A percentile compares a stretch with the other conserved stretches of the same genome.
These are phyloP conservation scores for Neohortaea acidophila DNA, from an alignment of 495 filamentous ascomycete species.

Conservation along the genomic window DNA sequence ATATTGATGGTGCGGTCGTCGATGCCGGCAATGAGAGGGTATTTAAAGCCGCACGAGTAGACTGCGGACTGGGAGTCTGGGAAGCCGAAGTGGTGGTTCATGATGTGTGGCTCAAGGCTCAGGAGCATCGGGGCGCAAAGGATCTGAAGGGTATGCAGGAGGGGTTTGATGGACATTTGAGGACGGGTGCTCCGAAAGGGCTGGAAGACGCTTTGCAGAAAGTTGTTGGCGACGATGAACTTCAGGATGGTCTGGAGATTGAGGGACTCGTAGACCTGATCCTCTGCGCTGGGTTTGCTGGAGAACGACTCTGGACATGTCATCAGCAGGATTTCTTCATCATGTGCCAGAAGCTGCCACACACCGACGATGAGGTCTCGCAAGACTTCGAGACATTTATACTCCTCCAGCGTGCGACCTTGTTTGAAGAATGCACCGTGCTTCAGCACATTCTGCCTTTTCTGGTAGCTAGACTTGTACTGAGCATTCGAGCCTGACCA, in stretches of 20 bases:
- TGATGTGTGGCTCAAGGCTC: constrained; percentile 1
- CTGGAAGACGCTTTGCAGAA: constrained; percentile 1
- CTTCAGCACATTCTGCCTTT: constrained; percentile 13
- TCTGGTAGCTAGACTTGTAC: constrained; percentile 21
- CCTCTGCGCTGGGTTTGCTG: not conserved
- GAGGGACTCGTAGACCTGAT: not conserved
- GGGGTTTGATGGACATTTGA: not conserved
- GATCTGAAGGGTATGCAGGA: constrained; percentile 20
- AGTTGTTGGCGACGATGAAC: not conserved
- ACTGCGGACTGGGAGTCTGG: constrained; percentile 20
- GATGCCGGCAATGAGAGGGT: constrained; percentile 19
- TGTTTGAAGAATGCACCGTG: constrained; percentile 16
- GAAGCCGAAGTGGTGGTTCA: constrained; percentile 13
- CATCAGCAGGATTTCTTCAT: not conserved
- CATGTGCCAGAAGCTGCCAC: constrained; percentile 2
- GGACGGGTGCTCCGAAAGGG: not conserved
- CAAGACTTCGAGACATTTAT: constrained; percentile 17
- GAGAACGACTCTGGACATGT: constrained; percentile 6
- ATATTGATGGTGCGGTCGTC: constrained; percentile 20
- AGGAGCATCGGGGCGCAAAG: constrained; percentile 20
- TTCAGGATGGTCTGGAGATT: constrained; percentile 1
- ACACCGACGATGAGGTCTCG: constrained; percentile 21
- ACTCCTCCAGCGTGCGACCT: constrained; percentile 11
- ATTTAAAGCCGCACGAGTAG: constrained; percentile 12
- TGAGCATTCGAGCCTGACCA: constrained; percentile 6